Base-by-base conservation (phyloP, 495 filamentous ascomycete species). In the Aspergillus sparsus region DNA sequence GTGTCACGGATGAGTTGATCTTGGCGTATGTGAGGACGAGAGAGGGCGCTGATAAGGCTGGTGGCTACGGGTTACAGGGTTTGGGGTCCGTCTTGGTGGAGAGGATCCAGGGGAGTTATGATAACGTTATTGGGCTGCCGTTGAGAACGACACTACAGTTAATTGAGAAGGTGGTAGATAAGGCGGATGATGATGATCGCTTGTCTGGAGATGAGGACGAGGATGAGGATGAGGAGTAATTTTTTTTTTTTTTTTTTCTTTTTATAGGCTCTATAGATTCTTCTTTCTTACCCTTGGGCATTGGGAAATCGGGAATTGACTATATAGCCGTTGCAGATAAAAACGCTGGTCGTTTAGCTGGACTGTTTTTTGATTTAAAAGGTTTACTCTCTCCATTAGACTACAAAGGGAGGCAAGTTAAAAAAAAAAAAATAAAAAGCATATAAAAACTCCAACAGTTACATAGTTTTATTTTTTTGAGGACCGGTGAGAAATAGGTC, bases 121-220 rank as follows among this genome's bases (percentile, higher is more conserved):
- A 98, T 82, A 98, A 98, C 78, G 94, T 98, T 7, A 85, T 98
- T 53, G 94, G 95, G n/a, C 71, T 98, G 77, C 94, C 94, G 34
- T 75, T 98, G 55, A 83, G 91, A 69, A 82, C 85, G 66, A 91
- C 87, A 27, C 69, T 97, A 73, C 85, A 85, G 74, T 67, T 97
- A 58, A 93, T 95, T 64, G 91, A 98, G 80, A 90, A 85, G 80
- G 87, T 90, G 27, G 71, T 95, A 60, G 67, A 71, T 45, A 75
- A 75, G 67, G 79, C 81, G 18, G 78, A 81, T 70, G 82, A 84
- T 67, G 83, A 84, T 51, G 81, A 83, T 59, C 65, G 67, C 33
- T 69, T 78, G 49, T 66, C 63, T 41, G 68, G 61, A 46, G 70
- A 73, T 58, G 65, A 62, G 53, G 58, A 60, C 3, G 55, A 59